Conservation (phyloP, 148 eudicot genomes). For the Silene uniflora region DNA sequence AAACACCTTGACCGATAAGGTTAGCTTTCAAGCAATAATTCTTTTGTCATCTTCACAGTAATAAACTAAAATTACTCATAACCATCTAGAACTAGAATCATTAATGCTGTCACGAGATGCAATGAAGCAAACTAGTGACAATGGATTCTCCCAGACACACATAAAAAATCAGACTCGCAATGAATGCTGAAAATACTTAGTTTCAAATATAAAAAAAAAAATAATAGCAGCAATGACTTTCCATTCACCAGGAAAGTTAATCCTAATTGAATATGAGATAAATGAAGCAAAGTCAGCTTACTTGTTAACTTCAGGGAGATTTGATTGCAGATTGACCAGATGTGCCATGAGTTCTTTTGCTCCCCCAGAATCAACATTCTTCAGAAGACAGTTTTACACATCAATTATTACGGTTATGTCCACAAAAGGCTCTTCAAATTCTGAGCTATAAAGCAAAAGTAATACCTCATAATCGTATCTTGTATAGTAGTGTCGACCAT, state of each 20-base stretch:
- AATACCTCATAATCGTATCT: constrained; percentile 91
- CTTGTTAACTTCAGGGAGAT: constrained; percentile 76
- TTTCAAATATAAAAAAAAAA: not conserved
- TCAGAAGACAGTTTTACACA: constrained; percentile 14
- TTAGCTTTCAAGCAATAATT: no score
- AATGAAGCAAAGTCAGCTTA: constrained; percentile 30
- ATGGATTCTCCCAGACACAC: not conserved
- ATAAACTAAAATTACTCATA: no score
- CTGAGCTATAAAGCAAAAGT: not conserved
- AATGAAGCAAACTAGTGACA: not conserved
- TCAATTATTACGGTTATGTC: not conserved
- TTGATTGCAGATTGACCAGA: constrained; percentile 82
- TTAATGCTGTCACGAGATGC: not conserved
- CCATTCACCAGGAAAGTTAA: not conserved
- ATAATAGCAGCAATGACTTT: not conserved
- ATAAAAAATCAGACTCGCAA: not conserved
- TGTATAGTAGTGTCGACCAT: constrained; percentile 94
- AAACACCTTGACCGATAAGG: no score
- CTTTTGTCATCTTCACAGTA: no score
- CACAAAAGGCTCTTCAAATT: not conserved
- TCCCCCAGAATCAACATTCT: constrained; percentile 91
- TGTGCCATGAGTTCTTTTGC: constrained; percentile 90
- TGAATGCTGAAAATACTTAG: not conserved
- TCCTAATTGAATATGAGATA: not conserved
- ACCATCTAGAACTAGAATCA: no score